Evolutionary conservation across 345 rosid genomes (phyloP), one percentile per base, ranked within the genome.

Genomic region (Salix dunnii): DNA sequence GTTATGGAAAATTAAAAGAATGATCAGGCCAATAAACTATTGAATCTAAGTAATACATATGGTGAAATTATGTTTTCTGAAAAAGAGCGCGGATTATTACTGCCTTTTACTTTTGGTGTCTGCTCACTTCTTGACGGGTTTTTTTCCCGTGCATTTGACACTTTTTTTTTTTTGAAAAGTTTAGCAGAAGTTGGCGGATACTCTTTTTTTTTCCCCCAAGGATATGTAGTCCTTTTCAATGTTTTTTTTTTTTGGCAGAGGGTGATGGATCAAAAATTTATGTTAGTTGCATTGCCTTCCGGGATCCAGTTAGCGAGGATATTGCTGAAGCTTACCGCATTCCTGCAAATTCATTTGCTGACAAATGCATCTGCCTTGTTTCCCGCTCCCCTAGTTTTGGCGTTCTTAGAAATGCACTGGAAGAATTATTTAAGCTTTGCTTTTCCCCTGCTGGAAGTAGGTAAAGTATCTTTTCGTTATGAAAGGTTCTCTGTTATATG

Each of bases 261-360:
- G 99, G 99, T 60, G 98, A 94, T 88, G 99, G 99, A 10, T 85
- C 99, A 21, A 94, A 96, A 82, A 94, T 96, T 77, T 93, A 92
- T 77, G 93, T 96, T 82, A 92, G 97, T 71, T 96, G 99, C 88
- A 87, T 93, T 71, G 91, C 98, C 49, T 96, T 94, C 81, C 90
- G 97, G 68, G 98, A 96, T 89, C 98, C 94, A 68, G 97, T 96
- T 77, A 85, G 92, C 53, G 97, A 96, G 86, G 99, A 96, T 84
- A 88, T 96, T 79, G 89, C 93, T 36, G 98, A 93, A 87, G 99
- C 98, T 68, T 96, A 96, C 78, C 88, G 76, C 70, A 87, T 94
- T 75, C 90, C 95, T 3, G 76, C 98, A 16, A 86, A 92, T 85
- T 92, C 97, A 58, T 92, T 79, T 79, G 97, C 97, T 71, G 99